Conservation (phyloP, 2,329 filamentous ascomycete species). For the Aspergillus niger region DNA sequence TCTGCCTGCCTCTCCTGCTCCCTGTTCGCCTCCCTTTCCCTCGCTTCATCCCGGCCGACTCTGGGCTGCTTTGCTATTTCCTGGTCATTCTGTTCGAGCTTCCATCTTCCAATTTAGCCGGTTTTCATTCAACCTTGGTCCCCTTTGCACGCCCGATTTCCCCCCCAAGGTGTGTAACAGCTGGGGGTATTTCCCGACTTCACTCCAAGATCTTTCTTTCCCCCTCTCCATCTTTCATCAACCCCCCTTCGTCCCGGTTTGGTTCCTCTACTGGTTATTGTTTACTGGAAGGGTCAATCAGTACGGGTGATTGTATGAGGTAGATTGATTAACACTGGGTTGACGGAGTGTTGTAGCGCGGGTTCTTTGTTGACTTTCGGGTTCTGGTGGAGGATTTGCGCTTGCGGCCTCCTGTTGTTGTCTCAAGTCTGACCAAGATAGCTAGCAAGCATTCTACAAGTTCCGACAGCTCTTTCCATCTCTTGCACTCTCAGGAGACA, state of each 20-base stretch:
- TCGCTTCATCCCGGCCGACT: neutral
- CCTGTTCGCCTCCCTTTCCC: slow-evolving; percentile 17
- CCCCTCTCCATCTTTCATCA: neutral
- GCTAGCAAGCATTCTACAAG: slow-evolving; percentile 51
- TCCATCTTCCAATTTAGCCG: neutral
- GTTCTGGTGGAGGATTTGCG: slow-evolving; percentile 32
- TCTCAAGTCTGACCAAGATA: slow-evolving; percentile 44
- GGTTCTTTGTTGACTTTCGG: slow-evolving; percentile 25
- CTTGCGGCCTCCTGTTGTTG: slow-evolving; percentile 40
- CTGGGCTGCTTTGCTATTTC: neutral
- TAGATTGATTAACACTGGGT: slow-evolving; percentile 27
- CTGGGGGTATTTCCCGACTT: slow-evolving; percentile 1
- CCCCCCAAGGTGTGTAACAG: neutral
- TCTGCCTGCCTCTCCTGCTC: slow-evolving; percentile 23
- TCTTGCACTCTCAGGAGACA: slow-evolving; percentile 35
- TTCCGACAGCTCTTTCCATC: slow-evolving; percentile 41
- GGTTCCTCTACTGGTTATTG: slow-evolving; percentile 21
- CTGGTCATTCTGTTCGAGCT: neutral
- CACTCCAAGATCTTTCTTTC: neutral
- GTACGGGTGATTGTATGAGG: slow-evolving; percentile 23
- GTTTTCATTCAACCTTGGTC: neutral
- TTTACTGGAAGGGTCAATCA: slow-evolving; percentile 24
- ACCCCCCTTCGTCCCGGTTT: slow-evolving; percentile 13
- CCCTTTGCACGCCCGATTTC: slow-evolving; percentile 7
- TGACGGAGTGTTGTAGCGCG: slow-evolving; percentile 26